phyloP scores from a whole-genome alignment of 1,284 basidiomycete genomes.

The Blastosporella zonata region DNA sequence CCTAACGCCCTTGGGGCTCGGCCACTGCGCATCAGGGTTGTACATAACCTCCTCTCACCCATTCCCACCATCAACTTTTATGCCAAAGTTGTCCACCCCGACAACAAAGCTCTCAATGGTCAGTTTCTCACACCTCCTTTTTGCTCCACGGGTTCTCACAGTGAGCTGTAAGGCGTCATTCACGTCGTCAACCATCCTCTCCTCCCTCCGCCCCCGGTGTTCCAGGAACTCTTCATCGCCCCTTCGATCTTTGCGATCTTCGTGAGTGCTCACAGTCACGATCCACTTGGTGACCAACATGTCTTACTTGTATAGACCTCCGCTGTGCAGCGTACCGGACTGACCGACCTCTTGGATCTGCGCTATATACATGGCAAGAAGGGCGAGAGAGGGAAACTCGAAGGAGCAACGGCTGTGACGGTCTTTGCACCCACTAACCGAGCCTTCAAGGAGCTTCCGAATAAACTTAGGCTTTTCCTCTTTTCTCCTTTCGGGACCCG shows the following conservation, averaged over 20 bases:
- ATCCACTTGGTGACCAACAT: neutral
- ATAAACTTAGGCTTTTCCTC: slow-evolving; percentile 54
- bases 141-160: neutral
- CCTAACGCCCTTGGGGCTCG: slow-evolving; percentile 52
- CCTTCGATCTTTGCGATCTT: slow-evolving; percentile 55
- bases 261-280: slow-evolving; percentile 28
- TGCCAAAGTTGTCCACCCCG: slow-evolving; percentile 44
- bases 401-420: slow-evolving; percentile 54
- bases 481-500: slow-evolving; percentile 66
- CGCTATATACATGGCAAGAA: slow-evolving; percentile 37
- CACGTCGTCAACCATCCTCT: slow-evolving; percentile 63
- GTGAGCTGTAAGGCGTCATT: slow-evolving; percentile 41
- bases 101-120: slow-evolving; percentile 60
- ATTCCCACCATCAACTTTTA: slow-evolving; percentile 50
- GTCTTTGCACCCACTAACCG: slow-evolving; percentile 64
- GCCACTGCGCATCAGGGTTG: slow-evolving; percentile 54
- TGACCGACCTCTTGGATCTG: slow-evolving; percentile 46
- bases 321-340: slow-evolving; percentile 53
- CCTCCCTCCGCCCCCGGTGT: slow-evolving; percentile 58
- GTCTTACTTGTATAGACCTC: slow-evolving; percentile 43
- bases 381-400: slow-evolving; percentile 34
- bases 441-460: slow-evolving; percentile 60
- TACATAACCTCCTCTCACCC: slow-evolving; percentile 34
- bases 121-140: slow-evolving; percentile 7
- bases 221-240: slow-evolving; percentile 56